Evolutionary conservation across 768 basidiomycete species (phyloP).

Genomic region (Rhodotorula taiwanensis): DNA sequence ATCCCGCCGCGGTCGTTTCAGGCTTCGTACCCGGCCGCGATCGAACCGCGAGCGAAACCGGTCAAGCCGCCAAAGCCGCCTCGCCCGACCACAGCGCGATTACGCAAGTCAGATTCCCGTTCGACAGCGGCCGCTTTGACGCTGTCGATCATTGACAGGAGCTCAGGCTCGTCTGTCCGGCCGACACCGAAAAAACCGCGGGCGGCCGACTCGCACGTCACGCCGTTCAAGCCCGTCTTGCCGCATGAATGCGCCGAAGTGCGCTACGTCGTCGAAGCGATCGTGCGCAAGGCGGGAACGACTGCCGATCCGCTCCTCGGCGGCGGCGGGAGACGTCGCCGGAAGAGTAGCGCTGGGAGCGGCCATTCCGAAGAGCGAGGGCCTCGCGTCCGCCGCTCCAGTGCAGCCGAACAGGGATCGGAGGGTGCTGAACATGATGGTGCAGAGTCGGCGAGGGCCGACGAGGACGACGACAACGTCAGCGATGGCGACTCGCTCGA

Average conservation of each 20-base stretch:
- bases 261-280: conserved; percentile 13
- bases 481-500: not conserved
- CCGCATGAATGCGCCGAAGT: conserved; percentile 1
- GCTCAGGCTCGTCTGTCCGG: too few relatives aligned
- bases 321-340: not conserved
- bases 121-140: too few relatives aligned
- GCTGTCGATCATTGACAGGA: too few relatives aligned
- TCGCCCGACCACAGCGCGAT: too few relatives aligned
- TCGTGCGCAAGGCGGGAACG: not conserved
- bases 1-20: not conserved
- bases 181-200: too few relatives aligned
- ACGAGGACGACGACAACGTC: not conserved
- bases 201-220: not conserved
- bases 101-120: not conserved
- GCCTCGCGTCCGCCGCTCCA: too few relatives aligned
- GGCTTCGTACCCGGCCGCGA: not conserved
- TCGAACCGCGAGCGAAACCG: not conserved
- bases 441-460: not conserved
- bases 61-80: conserved; percentile 2
- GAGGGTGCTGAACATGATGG: too few relatives aligned
- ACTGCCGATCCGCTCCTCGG: too few relatives aligned
- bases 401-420: too few relatives aligned
- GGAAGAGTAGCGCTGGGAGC: conserved; percentile 1
- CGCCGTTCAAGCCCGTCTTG: not conserved
- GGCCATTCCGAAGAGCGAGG: too few relatives aligned